Conservation (phyloP, 1,284 basidiomycete genomes). For the Apiotrichum laibachii region DNA sequence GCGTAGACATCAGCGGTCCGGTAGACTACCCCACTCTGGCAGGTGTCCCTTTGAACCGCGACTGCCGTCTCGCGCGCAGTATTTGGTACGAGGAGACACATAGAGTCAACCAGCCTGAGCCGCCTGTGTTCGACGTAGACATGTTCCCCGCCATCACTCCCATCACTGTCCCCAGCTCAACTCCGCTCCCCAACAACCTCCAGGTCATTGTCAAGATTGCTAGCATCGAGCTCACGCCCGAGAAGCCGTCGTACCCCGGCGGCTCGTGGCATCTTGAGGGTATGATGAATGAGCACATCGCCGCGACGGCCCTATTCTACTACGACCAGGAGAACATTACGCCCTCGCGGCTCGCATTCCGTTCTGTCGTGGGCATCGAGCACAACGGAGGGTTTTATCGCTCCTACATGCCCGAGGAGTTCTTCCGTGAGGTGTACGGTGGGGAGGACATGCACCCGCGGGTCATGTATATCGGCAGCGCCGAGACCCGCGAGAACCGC, state of each 20-base stretch:
- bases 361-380: slow-evolving; percentile 1
- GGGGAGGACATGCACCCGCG: background rate
- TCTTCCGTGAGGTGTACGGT: too few species aligned
- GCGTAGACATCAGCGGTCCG: too few species aligned
- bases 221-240: slow-evolving; percentile 21
- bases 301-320: slow-evolving; percentile 17
- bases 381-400: too few species aligned
- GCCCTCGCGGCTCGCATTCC: slow-evolving; percentile 9
- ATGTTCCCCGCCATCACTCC: background rate
- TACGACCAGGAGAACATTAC: slow-evolving; percentile 20
- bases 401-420: too few species aligned
- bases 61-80: too few species aligned
- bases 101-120: too few species aligned
- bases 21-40: too few species aligned
- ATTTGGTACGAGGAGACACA: too few species aligned
- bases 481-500: slow-evolving; percentile 5
- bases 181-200: background rate
- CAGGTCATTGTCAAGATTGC: slow-evolving; percentile 21
- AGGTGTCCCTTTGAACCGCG: too few species aligned
- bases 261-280: slow-evolving; percentile 19
- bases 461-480: background rate
- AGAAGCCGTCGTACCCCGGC: slow-evolving; percentile 14
- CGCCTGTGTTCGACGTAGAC: background rate
- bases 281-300: slow-evolving; percentile 17
- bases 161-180: background rate